Evolutionary conservation across 129 eudicot genomes (phyloP).

Genomic region (Kitagawia praeruptora): DNA sequence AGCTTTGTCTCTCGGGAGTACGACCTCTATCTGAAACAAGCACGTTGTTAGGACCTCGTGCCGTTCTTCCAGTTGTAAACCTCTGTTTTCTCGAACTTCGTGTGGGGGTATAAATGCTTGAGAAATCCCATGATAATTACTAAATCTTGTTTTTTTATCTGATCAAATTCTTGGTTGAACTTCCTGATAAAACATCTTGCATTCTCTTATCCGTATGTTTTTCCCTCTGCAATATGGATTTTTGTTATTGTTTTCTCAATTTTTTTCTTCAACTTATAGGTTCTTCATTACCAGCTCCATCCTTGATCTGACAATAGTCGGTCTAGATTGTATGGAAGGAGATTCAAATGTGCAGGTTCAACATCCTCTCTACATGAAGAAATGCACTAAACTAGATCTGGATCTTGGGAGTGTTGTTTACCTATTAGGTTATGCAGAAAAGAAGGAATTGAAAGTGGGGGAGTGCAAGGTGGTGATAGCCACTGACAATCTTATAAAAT

Average conservation of each 20-base stretch:
- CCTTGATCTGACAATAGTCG: conserved; percentile 93
- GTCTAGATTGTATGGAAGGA: conserved; percentile 68
- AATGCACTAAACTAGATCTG: conserved; percentile 59
- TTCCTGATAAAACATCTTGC: not conserved
- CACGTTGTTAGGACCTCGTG: not conserved
- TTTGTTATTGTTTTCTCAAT: no score
- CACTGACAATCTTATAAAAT: conserved; percentile 84
- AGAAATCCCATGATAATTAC: not conserved
- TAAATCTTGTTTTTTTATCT: not conserved
- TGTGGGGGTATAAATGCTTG: not conserved
- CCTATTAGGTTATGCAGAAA: conserved; percentile 62
- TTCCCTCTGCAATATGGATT: not conserved
- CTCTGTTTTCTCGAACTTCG: not conserved
- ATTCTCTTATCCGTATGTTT: not conserved
- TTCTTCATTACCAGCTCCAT: conserved; percentile 90
- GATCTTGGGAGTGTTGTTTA: conserved; percentile 71
- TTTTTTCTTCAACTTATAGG: conserved; percentile 33
- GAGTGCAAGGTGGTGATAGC: conserved; percentile 94
- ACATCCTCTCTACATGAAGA: conserved; percentile 71
- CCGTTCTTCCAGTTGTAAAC: not conserved
- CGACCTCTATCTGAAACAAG: not conserved
- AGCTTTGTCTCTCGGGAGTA: not conserved
- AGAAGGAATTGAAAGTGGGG: conserved; percentile 63
- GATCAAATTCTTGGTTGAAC: not conserved
- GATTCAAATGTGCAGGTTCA: conserved; percentile 41